Evolutionary conservation across 768 basidiomycete genomes (phyloP).

Genomic region (Astraeus odoratus): DNA sequence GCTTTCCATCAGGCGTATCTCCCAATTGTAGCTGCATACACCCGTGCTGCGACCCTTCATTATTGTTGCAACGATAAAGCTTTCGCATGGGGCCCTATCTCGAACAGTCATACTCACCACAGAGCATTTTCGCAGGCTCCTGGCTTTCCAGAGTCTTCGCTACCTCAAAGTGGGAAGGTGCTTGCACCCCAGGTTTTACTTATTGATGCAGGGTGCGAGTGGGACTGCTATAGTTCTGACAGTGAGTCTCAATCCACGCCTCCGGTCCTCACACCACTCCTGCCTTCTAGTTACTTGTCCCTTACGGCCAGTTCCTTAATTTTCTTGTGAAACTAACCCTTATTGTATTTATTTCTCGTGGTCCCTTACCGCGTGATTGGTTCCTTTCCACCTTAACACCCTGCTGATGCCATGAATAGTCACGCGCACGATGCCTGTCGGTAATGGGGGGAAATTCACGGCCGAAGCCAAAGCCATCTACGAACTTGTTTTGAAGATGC

Average conservation of each 20-base stretch:
- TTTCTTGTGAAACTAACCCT: background rate
- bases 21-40: conserved; percentile 86
- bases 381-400: background rate
- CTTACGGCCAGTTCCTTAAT: background rate
- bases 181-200: conserved; percentile 68
- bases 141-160: too few species aligned
- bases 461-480: conserved; percentile 78
- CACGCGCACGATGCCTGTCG: conserved; percentile 85
- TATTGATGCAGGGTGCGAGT: conserved; percentile 95
- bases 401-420: conserved; percentile 44
- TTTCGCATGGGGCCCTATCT: conserved; percentile 78
- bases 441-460: conserved; percentile 88
- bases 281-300: background rate
- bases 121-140: conserved; percentile 40
- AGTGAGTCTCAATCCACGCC: conserved; percentile 29
- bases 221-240: conserved; percentile 60
- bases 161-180: conserved; percentile 25
- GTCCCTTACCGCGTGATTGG: background rate
- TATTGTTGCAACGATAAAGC: conserved; percentile 91
- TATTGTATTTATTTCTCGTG: background rate
- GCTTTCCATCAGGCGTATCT: conserved; percentile 85
- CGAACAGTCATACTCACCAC: conserved; percentile 49
- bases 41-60: conserved; percentile 83
- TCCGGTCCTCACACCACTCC: background rate
- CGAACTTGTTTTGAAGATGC: conserved; percentile 85